Percentiles rank a stretch among this genome's conserved stretches.
Evolutionary conservation across 2,329 filamentous ascomycete genomes (phyloP).

Genomic region (Aspergillus versicolor): DNA sequence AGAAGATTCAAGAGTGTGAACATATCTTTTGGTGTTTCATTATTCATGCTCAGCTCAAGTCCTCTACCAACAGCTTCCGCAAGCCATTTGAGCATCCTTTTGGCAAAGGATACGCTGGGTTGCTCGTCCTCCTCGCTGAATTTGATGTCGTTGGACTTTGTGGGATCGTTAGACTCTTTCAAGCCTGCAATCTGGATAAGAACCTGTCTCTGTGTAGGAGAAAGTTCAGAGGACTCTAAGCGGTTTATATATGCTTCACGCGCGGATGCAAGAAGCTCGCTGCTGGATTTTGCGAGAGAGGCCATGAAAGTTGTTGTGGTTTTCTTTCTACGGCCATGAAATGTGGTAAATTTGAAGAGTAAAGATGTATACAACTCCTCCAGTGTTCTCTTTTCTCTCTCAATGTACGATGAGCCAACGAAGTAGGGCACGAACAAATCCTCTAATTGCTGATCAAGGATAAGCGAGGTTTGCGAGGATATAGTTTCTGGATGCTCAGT

Average conservation of each 20-base stretch:
- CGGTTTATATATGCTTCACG: conserved; percentile 89
- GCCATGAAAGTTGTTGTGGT: conserved; percentile 89
- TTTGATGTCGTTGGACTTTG: conserved; percentile 79
- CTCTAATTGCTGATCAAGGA: conserved; percentile 67
- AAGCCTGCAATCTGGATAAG: conserved; percentile 86
- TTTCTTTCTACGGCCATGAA: conserved; percentile 78
- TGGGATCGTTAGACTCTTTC: conserved; percentile 63
- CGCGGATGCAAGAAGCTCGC: conserved; percentile 81
- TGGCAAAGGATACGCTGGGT: conserved; percentile 81
- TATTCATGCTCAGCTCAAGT: conserved; percentile 81
- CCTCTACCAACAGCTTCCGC: conserved; percentile 91
- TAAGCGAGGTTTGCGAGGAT: conserved; percentile 75
- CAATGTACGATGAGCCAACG: conserved; percentile 64
- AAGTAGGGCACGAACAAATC: conserved; percentile 68
- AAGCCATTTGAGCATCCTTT: conserved; percentile 96
- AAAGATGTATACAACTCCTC: conserved; percentile 86
- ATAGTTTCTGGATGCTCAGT: conserved; percentile 93
- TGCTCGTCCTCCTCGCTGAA: conserved; percentile 86
- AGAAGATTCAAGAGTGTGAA: conserved; percentile 79
- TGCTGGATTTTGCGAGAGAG: conserved; percentile 83
- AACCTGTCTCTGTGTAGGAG: conserved; percentile 83
- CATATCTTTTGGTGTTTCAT: conserved; percentile 92
- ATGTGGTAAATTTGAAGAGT: conserved; percentile 95
- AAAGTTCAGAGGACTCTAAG: conserved; percentile 84
- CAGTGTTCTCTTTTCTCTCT: conserved; percentile 64